phyloP scores from a whole-genome alignment of 805 yeast species.

The Cyberlindnera japonica region DNA sequence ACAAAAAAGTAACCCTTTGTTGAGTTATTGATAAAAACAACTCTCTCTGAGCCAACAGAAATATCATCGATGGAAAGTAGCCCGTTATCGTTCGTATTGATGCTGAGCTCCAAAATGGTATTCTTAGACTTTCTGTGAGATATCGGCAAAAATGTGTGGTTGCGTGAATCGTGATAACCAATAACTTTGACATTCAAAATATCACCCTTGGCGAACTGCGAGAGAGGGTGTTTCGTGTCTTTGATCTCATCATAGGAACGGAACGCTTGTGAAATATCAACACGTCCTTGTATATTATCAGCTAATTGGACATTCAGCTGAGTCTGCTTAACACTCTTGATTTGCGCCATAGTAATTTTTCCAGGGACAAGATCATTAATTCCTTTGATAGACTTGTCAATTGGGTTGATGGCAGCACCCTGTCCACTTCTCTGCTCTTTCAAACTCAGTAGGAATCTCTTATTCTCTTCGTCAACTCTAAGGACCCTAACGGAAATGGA shows the following conservation, averaged over 20 bases:
- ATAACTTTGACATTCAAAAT: conserved; percentile 59
- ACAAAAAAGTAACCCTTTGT: conserved; percentile 63
- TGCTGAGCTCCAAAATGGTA: conserved; percentile 60
- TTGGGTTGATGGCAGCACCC: conserved; percentile 47
- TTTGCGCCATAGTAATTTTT: conserved; percentile 50
- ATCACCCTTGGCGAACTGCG: conserved; percentile 55
- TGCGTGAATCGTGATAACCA: conserved; percentile 72
- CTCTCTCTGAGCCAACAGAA: conserved; percentile 45
- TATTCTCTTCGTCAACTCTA: conserved; percentile 62
- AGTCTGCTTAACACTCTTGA: conserved; percentile 63
- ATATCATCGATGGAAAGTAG: conserved; percentile 40
- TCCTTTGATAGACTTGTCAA: conserved; percentile 48
- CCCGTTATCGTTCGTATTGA: conserved; percentile 35
- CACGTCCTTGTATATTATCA: conserved; percentile 73
- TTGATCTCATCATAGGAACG: conserved; percentile 49
- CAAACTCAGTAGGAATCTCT: conserved; percentile 67
- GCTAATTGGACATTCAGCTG: conserved; percentile 75
- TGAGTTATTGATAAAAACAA: conserved; percentile 64
- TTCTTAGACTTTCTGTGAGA: conserved; percentile 55
- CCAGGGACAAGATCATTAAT: conserved; percentile 59
- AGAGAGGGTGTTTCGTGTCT: conserved; percentile 55
- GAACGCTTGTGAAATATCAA: conserved; percentile 71
- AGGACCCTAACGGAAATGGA: conserved; percentile 67
- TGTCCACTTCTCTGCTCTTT: conserved; percentile 33
- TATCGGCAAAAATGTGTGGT: conserved; percentile 62